phyloP scores from a whole-genome alignment of 1,139 yeast genomes.

The Candida mesenterica region DNA sequence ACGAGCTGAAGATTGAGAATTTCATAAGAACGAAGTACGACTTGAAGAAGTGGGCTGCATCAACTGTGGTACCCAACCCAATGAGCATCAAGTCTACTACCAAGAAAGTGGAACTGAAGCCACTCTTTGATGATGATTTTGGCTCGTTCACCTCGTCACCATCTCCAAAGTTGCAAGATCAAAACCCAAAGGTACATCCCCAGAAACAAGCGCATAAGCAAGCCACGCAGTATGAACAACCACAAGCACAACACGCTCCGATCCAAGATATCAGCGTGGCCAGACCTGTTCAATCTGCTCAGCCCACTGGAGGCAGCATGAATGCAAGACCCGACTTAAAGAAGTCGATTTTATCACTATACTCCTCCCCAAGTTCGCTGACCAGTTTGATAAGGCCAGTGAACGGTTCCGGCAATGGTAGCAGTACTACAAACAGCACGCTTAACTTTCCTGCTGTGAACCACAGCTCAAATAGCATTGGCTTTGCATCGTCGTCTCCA shows the following conservation, averaged over 20 bases:
- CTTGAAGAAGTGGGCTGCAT: constrained; percentile 75
- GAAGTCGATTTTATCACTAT: constrained; percentile 84
- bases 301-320: constrained; percentile 32
- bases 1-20: constrained; percentile 81
- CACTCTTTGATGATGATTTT: constrained; percentile 38
- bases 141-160: constrained; percentile 37
- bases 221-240: neutral
- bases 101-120: neutral
- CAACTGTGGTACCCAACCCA: constrained; percentile 59
- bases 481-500: too few species aligned
- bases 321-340: constrained; percentile 62
- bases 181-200: neutral
- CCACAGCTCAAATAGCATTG: too few species aligned
- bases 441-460: too few species aligned
- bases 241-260: neutral
- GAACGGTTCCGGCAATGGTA: neutral
- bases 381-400: neutral
- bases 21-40: constrained; percentile 92
- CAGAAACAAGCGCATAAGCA: neutral
- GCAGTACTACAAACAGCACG: neutral
- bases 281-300: constrained; percentile 1
- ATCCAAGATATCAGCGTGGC: too few species aligned
- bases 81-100: constrained; percentile 26
- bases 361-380: constrained; percentile 61
- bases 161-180: neutral